Percentiles rank a stretch among this genome's conserved stretches.
Evolutionary conservation across 768 basidiomycete species (phyloP).

Genomic region (Leccinellum albellum): DNA sequence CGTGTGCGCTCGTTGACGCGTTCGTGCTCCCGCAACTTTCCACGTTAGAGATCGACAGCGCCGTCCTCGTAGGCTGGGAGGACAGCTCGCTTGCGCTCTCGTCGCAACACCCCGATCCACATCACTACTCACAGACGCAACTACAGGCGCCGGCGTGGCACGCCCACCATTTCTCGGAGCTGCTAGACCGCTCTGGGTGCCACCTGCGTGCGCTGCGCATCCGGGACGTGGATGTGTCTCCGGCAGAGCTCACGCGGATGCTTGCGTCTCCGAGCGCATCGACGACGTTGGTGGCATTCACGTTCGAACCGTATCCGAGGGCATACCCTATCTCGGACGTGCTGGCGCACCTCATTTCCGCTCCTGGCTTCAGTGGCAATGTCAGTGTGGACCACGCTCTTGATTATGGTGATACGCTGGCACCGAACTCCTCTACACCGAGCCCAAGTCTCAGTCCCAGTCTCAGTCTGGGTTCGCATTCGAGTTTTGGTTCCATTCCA

Average conservation of each 20-base stretch:
- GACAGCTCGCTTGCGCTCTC: background rate
- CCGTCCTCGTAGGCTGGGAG: slow-evolving; percentile 17
- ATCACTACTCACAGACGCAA: background rate
- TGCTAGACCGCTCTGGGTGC: slow-evolving; percentile 21
- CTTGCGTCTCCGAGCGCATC: slow-evolving; percentile 17
- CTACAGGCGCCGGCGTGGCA: slow-evolving; percentile 19
- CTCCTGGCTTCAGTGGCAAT: background rate
- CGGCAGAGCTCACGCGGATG: slow-evolving; percentile 15
- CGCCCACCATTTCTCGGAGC: slow-evolving; percentile 18
- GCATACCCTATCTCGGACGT: slow-evolving; percentile 14
- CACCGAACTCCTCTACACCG: background rate
- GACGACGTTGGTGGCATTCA: slow-evolving; percentile 17
- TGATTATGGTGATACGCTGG: background rate
- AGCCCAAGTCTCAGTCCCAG: background rate
- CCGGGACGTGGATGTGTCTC: slow-evolving; percentile 22
- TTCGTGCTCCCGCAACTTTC: slow-evolving; percentile 22
- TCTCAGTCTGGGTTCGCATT: background rate
- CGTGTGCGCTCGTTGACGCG: slow-evolving; percentile 16
- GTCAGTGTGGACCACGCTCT: background rate
- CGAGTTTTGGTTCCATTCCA: background rate
- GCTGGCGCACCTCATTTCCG: slow-evolving; percentile 10
- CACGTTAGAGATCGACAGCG: slow-evolving; percentile 20
- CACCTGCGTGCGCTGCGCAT: slow-evolving; percentile 18
- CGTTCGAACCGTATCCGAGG: slow-evolving; percentile 24
- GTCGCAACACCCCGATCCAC: slow-evolving; percentile 11